Evolutionary conservation across 2,329 filamentous ascomycete genomes (phyloP).

Genomic region (Verticillium nonalfalfae): DNA sequence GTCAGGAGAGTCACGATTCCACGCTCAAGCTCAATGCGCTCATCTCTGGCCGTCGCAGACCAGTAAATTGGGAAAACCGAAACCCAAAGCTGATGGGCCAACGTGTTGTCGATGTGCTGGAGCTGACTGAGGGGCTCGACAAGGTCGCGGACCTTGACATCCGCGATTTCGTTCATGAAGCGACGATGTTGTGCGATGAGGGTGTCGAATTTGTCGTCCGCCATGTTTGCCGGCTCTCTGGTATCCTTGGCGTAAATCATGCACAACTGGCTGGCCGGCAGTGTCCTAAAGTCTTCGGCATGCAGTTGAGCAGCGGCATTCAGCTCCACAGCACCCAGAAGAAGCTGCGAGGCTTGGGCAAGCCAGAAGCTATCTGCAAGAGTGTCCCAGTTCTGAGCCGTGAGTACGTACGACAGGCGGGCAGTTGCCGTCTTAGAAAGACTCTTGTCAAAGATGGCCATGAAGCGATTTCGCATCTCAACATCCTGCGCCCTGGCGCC

Average conservation of each 20-base stretch:
- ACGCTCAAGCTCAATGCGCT: constrained; percentile 83
- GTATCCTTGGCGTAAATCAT: constrained; percentile 66
- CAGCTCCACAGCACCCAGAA: constrained; percentile 87
- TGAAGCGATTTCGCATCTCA: constrained; percentile 94
- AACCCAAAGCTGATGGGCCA: constrained; percentile 88
- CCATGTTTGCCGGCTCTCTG: constrained; percentile 59
- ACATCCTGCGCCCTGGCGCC: constrained; percentile 90
- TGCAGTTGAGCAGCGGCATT: constrained; percentile 74
- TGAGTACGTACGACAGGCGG: constrained; percentile 81
- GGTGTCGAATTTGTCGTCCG: constrained; percentile 75
- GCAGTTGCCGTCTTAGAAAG: constrained; percentile 88
- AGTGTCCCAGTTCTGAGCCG: constrained; percentile 94
- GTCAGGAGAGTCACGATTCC: constrained; percentile 86
- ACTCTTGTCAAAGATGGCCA: constrained; percentile 92
- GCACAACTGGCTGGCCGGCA: constrained; percentile 68
- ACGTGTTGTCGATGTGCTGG: constrained; percentile 77
- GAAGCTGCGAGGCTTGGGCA: constrained; percentile 85
- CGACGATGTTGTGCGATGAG: constrained; percentile 72
- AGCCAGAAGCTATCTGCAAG: constrained; percentile 95
- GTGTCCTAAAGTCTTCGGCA: constrained; percentile 73
- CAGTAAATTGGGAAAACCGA: constrained; percentile 88
- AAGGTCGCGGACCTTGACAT: constrained; percentile 81
- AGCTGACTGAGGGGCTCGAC: constrained; percentile 87
- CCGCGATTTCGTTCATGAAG: constrained; percentile 79
- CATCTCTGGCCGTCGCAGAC: constrained; percentile 81